Base-by-base conservation (phyloP, 2,329 filamentous ascomycete species). In the Coniella lustricola region DNA sequence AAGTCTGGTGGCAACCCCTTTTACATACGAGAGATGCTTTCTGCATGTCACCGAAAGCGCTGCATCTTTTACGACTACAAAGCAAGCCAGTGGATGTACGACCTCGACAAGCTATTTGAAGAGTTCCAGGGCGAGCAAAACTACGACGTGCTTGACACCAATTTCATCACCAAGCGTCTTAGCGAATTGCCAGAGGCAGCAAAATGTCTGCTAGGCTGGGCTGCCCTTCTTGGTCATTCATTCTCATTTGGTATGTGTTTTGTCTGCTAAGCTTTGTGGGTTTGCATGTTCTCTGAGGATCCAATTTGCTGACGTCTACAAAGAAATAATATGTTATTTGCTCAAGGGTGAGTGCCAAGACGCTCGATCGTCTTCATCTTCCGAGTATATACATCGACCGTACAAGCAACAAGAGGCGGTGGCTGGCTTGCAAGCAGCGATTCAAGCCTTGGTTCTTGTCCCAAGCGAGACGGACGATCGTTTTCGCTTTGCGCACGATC, bases 41-140 rank as follows among this genome's bases (percentile, higher is more conserved):
- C 87, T 60, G 84, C 85, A 3, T 94, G 88, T 62, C 84, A 95
- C 63, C 81, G 87, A 35, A 51, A 88, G 61, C 84, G 84, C 56
- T 95, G 87, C 63, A 85, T 96, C 43, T 95, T 84, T 79, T 96
- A 95, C 64, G 89, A 90, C 53, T 95, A 93, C 74, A 82, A 82
- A 57, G 80, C 85, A 55, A 87, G 82, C 40, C 76, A 78, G 39
- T 97, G 91, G 91, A 76, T 85, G 38, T 96, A 84, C 62, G 85
- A 94, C 60, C 69, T 96, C 10, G 90, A 96, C 64, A 81, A 79
- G 55, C 80, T 96, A 1, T 95, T 95, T 60, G 82, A 85, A 40
- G 83, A 94, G 55, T 95, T 96, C 59, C 79, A 85, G 57, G 82
- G 84, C 37, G 83, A 89, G 42, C 81, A 84, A 50, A 85, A 90